Evolutionary conservation across 805 yeast species (phyloP).

Genomic region (Tetrapisispora arboricola): DNA sequence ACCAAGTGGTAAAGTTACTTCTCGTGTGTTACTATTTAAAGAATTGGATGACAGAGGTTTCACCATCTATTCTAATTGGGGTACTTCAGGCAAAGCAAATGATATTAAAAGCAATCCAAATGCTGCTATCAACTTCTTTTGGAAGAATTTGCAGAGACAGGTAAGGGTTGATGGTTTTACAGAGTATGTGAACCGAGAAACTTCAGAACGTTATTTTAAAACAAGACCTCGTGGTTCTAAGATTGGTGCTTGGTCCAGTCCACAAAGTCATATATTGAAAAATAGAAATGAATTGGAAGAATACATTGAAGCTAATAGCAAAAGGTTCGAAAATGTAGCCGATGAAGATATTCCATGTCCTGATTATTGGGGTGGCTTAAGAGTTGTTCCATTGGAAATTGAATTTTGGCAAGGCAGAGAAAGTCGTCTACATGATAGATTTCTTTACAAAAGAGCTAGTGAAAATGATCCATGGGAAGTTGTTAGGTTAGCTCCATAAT

Average conservation of each 20-base stretch:
- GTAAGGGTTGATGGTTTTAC: slow-evolving; percentile 85
- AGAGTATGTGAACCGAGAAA: slow-evolving; percentile 63
- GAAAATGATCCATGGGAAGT: slow-evolving; percentile 49
- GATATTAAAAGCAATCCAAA: slow-evolving; percentile 65
- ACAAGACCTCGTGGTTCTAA: slow-evolving; percentile 89
- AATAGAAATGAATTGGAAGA: slow-evolving; percentile 55
- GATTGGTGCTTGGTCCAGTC: slow-evolving; percentile 95
- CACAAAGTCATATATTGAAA: slow-evolving; percentile 59
- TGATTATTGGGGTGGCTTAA: slow-evolving; percentile 90
- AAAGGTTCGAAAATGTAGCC: slow-evolving; percentile 48
- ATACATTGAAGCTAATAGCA: slow-evolving; percentile 37
- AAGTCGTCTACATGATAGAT: slow-evolving; percentile 83
- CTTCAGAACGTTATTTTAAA: slow-evolving; percentile 64
- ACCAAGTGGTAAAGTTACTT: slow-evolving; percentile 85
- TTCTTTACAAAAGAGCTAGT: slow-evolving; percentile 53
- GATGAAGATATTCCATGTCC: slow-evolving; percentile 79
- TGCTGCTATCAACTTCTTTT: slow-evolving; percentile 81
- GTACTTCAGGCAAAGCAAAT: slow-evolving; percentile 64
- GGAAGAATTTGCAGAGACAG: slow-evolving; percentile 87
- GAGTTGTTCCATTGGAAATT: slow-evolving; percentile 78
- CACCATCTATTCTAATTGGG: slow-evolving; percentile 88
- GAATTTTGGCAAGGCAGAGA: slow-evolving; percentile 98
- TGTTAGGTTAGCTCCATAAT: slow-evolving; percentile 61
- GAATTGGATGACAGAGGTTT: slow-evolving; percentile 83
- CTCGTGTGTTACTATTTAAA: slow-evolving; percentile 76